These are phyloP conservation scores for Apiotrichum porosum DNA, from an alignment of 1,284 basidiomycete species.

Conservation along the genomic window DNA sequence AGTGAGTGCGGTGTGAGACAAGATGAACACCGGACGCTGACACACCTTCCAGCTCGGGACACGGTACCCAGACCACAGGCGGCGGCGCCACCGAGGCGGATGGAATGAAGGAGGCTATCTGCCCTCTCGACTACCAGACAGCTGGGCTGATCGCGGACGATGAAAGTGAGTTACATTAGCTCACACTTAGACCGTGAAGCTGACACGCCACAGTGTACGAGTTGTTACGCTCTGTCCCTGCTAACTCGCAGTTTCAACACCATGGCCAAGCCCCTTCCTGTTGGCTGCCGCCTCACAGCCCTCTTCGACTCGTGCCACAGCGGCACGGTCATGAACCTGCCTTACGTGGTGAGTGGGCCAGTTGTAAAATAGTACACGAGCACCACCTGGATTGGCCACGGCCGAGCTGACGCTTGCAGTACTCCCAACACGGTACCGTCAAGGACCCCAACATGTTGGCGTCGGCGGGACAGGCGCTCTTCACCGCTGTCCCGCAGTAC, in stretches of 20 bases:
- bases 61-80: slow-evolving; percentile 75
- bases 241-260: slow-evolving; percentile 48
- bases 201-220: neutral
- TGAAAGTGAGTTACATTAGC: slow-evolving; percentile 31
- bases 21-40: neutral
- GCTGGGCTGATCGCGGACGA: slow-evolving; percentile 72
- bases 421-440: slow-evolving; percentile 88
- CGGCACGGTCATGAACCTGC: slow-evolving; percentile 50
- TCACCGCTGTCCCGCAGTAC: slow-evolving; percentile 50
- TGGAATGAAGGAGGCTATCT: slow-evolving; percentile 60
- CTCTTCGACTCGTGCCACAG: slow-evolving; percentile 65
- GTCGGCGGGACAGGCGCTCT: slow-evolving; percentile 69
- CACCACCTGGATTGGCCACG: too few species aligned
- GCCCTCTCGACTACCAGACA: slow-evolving; percentile 71
- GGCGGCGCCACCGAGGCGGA: slow-evolving; percentile 54
- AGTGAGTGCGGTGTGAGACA: slow-evolving; percentile 20
- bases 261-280: slow-evolving; percentile 62
- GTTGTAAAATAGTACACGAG: too few species aligned
- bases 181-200: neutral
- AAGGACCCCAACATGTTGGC: slow-evolving; percentile 82
- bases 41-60: slow-evolving; percentile 53
- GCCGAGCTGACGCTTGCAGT: slow-evolving; percentile 47
- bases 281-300: slow-evolving; percentile 80
- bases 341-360: slow-evolving; percentile 44
- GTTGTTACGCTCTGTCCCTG: neutral